Conservation (phyloP, 768 basidiomycete genomes). For the Leccinum truebloodii region DNA sequence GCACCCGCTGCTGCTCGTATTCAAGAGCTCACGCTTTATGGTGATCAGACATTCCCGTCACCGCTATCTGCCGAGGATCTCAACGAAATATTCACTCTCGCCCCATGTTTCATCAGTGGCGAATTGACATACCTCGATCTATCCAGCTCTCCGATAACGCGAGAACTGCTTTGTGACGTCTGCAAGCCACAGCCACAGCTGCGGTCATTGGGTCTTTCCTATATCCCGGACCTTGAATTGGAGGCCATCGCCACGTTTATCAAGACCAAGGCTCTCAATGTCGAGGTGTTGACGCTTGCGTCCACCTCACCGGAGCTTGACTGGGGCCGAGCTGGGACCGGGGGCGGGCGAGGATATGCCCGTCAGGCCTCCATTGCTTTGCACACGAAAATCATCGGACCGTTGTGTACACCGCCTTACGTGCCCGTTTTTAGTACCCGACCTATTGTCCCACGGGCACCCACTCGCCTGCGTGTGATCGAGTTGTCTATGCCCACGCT, state of each 20-base stretch:
- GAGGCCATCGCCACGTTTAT: conserved; percentile 69
- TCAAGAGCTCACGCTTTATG: conserved; percentile 84
- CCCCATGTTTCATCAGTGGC: conserved; percentile 79
- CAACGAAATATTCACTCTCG: conserved; percentile 59
- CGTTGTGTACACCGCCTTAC: conserved; percentile 79
- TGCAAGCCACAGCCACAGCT: conserved; percentile 70
- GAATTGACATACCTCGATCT: conserved; percentile 86
- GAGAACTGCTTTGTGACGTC: conserved; percentile 46
- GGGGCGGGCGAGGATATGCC: conserved; percentile 40
- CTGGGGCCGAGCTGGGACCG: conserved; percentile 43
- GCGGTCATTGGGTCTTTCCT: conserved; percentile 87
- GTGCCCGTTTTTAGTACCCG: conserved; percentile 51
- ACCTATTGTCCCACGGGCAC: conserved; percentile 36
- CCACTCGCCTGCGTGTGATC: conserved; percentile 81
- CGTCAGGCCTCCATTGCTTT: conserved; percentile 75
- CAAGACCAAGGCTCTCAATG: conserved; percentile 60
- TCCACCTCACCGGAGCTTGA: conserved; percentile 77
- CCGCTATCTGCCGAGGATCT: conserved; percentile 71
- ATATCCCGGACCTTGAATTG: conserved; percentile 73
- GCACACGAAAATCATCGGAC: conserved; percentile 76
- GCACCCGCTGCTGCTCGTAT: conserved; percentile 64
- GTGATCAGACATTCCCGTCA: conserved; percentile 80
- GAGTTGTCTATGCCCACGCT: conserved; percentile 79
- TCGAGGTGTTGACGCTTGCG: conserved; percentile 85
- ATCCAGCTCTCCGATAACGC: conserved; percentile 76